Evolutionary conservation across 2,329 filamentous ascomycete genomes (phyloP).

Genomic region (Fusarium verticillioides): DNA sequence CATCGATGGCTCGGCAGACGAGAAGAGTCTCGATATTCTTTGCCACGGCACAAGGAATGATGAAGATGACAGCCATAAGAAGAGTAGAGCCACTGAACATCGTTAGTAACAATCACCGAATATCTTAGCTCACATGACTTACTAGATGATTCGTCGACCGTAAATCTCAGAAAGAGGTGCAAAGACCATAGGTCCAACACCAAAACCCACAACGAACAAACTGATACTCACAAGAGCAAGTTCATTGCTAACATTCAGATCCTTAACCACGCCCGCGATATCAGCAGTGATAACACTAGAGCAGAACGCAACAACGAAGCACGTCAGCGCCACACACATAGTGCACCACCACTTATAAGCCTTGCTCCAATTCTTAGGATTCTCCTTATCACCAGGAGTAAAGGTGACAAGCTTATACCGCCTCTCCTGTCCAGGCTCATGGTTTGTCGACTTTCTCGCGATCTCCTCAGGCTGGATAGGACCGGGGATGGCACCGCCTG

Average conservation of each 20-base stretch:
- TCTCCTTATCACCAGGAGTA: conserved; percentile 75
- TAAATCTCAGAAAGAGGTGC: conserved; percentile 82
- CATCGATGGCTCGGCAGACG: conserved; percentile 80
- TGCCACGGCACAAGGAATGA: conserved; percentile 82
- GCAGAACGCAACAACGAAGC: conserved; percentile 77
- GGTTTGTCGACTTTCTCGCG: conserved; percentile 28
- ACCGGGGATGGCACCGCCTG: conserved; percentile 69
- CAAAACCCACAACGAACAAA: conserved; percentile 85
- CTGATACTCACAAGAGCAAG: conserved; percentile 78
- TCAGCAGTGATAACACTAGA: conserved; percentile 84
- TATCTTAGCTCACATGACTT: conserved; percentile 27
- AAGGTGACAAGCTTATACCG: conserved; percentile 71
- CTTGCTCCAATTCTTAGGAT: conserved; percentile 89
- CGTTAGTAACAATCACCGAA: background rate
- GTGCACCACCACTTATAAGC: conserved; percentile 84
- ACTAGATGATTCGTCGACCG: conserved; percentile 78
- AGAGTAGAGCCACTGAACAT: conserved; percentile 65
- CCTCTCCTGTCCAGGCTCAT: conserved; percentile 35
- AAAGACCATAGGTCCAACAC: conserved; percentile 82
- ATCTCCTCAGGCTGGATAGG: conserved; percentile 46
- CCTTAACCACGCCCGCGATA: conserved; percentile 69
- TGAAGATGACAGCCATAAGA: conserved; percentile 77
- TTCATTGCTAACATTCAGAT: conserved; percentile 77
- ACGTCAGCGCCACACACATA: conserved; percentile 82
- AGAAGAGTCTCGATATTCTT: conserved; percentile 81